Evolutionary conservation across 2,329 filamentous ascomycete species (phyloP).

Genomic region (Penicillium thymicola): DNA sequence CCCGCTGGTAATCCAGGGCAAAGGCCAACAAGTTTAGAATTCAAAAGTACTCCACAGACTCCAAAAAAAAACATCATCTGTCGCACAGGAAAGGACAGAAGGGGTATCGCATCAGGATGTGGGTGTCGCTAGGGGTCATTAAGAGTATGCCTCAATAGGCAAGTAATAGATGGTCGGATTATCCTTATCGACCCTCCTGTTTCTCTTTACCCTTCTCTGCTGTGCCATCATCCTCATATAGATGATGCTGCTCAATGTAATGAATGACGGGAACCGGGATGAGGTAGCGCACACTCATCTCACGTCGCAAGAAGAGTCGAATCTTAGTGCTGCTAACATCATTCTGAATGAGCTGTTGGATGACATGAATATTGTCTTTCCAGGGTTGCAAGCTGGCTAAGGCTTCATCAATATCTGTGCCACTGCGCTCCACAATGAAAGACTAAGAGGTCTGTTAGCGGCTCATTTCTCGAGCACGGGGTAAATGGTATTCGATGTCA

Average conservation of each 20-base stretch:
- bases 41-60: slow-evolving; percentile 12
- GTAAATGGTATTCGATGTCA: too few relatives aligned
- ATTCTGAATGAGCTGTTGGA: slow-evolving; percentile 83
- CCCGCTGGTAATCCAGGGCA: background rate
- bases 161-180: slow-evolving; percentile 10
- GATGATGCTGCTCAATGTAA: slow-evolving; percentile 65
- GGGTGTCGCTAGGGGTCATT: slow-evolving; percentile 14
- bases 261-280: slow-evolving; percentile 72
- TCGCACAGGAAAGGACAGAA: slow-evolving; percentile 1
- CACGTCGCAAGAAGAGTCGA: slow-evolving; percentile 70
- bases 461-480: background rate
- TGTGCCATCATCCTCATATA: slow-evolving; percentile 57
- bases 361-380: slow-evolving; percentile 82
- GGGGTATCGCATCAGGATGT: slow-evolving; percentile 24
- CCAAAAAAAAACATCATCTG: slow-evolving; percentile 12
- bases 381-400: slow-evolving; percentile 76
- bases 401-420: slow-evolving; percentile 85
- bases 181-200: slow-evolving; percentile 27
- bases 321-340: slow-evolving; percentile 82
- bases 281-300: slow-evolving; percentile 77
- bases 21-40: background rate
- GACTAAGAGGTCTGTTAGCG: slow-evolving; percentile 41
- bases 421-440: slow-evolving; percentile 82
- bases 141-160: background rate
- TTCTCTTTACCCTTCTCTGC: slow-evolving; percentile 37